These are phyloP conservation scores for Colletotrichum tabaci DNA, from an alignment of 2,329 filamentous ascomycete genomes.

Conservation along the genomic window DNA sequence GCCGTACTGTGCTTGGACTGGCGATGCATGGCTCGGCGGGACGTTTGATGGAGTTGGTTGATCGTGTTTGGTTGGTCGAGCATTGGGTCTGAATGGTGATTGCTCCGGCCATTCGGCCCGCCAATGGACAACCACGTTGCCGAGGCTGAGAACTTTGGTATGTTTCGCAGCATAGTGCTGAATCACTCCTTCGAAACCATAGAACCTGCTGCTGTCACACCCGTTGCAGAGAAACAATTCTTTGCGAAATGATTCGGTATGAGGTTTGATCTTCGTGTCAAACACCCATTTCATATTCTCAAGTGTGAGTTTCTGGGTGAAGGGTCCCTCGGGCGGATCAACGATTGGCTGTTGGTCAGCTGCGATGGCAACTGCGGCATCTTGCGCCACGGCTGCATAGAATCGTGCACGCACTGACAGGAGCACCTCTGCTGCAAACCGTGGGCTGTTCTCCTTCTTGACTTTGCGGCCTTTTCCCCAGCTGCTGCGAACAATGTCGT, in stretches of 20 bases:
- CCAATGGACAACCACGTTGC: constrained; percentile 84
- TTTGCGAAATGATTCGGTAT: constrained; percentile 76
- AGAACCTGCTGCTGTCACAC: constrained; percentile 78
- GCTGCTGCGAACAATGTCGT: constrained; percentile 76
- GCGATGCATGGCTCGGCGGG: constrained; percentile 18
- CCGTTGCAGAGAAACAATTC: constrained; percentile 83
- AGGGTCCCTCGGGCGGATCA: constrained; percentile 68
- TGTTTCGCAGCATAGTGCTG: constrained; percentile 91
- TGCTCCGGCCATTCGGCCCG: constrained; percentile 84
- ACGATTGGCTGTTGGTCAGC: constrained; percentile 60
- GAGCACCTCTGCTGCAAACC: constrained; percentile 81
- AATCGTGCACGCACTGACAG: constrained; percentile 78
- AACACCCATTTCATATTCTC: constrained; percentile 92
- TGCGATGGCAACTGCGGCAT: constrained; percentile 62
- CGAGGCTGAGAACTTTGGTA: constrained; percentile 77
- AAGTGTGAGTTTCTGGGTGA: constrained; percentile 76
- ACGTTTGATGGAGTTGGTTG: constrained; percentile 12
- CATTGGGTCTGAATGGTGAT: constrained; percentile 79
- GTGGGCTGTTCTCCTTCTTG: constrained; percentile 73
- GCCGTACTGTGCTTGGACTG: background rate
- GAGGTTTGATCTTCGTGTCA: constrained; percentile 80
- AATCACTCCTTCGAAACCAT: constrained; percentile 83
- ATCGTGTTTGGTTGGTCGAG: constrained; percentile 53
- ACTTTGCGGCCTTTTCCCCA: constrained; percentile 78
- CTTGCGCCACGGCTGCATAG: constrained; percentile 71